Evolutionary conservation across 2,329 filamentous ascomycete genomes (phyloP).

Genomic region (Biscogniauxia mediterranea): DNA sequence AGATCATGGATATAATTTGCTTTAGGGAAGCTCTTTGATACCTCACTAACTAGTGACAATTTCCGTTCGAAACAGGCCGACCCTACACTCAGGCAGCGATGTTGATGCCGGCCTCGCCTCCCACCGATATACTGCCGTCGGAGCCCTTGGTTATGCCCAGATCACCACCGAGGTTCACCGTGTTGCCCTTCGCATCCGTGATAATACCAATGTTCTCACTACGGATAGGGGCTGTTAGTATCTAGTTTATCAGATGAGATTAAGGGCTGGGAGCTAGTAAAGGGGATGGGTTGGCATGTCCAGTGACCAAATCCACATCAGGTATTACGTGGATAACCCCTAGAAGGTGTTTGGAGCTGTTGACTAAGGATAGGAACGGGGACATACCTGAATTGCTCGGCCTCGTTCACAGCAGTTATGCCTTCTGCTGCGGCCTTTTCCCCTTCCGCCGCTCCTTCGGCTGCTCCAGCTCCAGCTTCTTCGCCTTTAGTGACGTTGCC

Average conservation of each 20-base stretch:
- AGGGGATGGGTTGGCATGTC: not conserved
- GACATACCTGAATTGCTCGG: slow-evolving; percentile 17
- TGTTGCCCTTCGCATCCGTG: slow-evolving; percentile 12
- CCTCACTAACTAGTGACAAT: too few relatives aligned
- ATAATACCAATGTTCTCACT: slow-evolving; percentile 17
- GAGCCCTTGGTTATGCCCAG: slow-evolving; percentile 23
- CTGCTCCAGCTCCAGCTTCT: not conserved
- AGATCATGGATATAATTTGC: too few relatives aligned
- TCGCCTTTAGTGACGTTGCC: not conserved
- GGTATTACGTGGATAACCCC: too few relatives aligned
- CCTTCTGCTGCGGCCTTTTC: slow-evolving; percentile 8
- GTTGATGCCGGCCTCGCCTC: slow-evolving; percentile 22
- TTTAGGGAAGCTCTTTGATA: too few relatives aligned
- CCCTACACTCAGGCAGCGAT: slow-evolving; percentile 5
- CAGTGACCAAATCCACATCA: too few relatives aligned
- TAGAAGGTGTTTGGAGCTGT: too few relatives aligned
- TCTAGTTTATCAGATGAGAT: not conserved
- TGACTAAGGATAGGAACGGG: too few relatives aligned
- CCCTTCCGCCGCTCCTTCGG: slow-evolving; percentile 3
- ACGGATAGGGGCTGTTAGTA: not conserved
- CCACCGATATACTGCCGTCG: slow-evolving; percentile 21
- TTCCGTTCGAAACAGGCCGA: not conserved
- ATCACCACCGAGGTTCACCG: slow-evolving; percentile 19
- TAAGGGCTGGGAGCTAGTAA: not conserved
- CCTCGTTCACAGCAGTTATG: slow-evolving; percentile 12